phyloP scores from a whole-genome alignment of 257 asterid genomes.

The Rhazya stricta region DNA sequence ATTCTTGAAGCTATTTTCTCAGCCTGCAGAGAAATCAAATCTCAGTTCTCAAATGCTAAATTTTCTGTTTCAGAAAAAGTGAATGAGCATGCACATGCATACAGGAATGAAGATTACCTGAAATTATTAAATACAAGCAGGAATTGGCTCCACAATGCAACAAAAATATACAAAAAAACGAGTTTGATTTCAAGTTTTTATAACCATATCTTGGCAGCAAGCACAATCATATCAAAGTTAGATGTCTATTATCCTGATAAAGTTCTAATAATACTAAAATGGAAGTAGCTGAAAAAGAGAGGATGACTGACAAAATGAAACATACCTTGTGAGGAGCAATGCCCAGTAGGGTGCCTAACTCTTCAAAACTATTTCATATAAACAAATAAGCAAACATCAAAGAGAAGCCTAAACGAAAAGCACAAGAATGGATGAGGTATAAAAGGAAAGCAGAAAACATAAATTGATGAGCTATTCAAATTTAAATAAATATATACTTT shows the following conservation, averaged over 20 bases:
- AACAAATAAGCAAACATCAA: slow-evolving; percentile 10
- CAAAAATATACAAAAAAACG: neutral
- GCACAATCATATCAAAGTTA: neutral
- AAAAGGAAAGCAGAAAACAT: neutral
- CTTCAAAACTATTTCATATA: slow-evolving; percentile 59
- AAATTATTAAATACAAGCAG: neutral
- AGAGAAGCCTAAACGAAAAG: neutral
- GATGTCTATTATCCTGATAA: neutral
- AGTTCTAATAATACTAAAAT: neutral
- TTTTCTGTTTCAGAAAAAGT: slow-evolving; percentile 1
- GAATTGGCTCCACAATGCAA: neutral
- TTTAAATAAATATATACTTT: no score
- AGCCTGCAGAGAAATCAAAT: slow-evolving; percentile 46
- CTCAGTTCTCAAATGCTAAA: neutral
- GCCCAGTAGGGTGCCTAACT: slow-evolving; percentile 92
- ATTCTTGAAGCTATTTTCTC: slow-evolving; percentile 97
- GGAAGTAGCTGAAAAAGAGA: neutral
- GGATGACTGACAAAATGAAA: slow-evolving; percentile 3
- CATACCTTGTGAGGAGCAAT: slow-evolving; percentile 88
- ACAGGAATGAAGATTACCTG: neutral
- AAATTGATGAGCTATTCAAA: neutral
- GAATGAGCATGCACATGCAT: neutral
- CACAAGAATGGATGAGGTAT: neutral
- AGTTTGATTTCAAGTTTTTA: neutral
- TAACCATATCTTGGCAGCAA: neutral